Conservation (phyloP, 2,329 filamentous ascomycete species). For the Trichophaea hybrida region DNA sequence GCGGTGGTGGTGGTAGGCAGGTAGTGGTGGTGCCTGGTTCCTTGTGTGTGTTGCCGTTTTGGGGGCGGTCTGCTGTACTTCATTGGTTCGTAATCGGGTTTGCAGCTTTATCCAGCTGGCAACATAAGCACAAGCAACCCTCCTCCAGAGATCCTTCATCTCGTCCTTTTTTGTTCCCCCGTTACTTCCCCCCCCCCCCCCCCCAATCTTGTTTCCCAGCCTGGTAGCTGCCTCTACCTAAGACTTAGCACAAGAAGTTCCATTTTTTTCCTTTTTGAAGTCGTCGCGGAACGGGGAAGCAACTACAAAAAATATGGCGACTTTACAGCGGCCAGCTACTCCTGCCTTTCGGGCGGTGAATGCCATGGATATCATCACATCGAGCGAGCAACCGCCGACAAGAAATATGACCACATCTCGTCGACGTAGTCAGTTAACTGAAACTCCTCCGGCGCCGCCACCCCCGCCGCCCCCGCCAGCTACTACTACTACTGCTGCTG, state of each 20-base stretch:
- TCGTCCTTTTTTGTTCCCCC: background rate
- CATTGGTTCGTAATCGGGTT: background rate
- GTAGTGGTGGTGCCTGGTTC: conserved; percentile 3
- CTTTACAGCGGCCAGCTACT: background rate
- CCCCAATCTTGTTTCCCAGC: too few relatives aligned
- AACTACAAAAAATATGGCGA: background rate
- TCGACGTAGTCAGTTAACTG: background rate
- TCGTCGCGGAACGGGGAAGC: too few relatives aligned
- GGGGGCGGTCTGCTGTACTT: background rate
- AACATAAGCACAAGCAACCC: conserved; percentile 1
- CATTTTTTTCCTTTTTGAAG: background rate
- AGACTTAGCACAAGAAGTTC: background rate
- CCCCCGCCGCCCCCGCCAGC: background rate
- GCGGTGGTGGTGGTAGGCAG: background rate
- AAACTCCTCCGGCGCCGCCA: background rate
- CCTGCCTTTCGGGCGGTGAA: conserved; percentile 5
- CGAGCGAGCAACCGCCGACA: background rate
- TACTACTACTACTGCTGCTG: background rate
- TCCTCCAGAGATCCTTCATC: background rate
- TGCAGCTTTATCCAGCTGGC: conserved; percentile 4
- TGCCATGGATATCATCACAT: background rate
- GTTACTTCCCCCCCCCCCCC: too few relatives aligned
- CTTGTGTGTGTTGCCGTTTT: background rate
- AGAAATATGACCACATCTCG: conserved; percentile 3
- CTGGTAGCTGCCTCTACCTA: background rate